Evolutionary conservation across 202 grass and related monocot species (phyloP).

Genomic region (Miscanthus sacchariflorus): DNA sequence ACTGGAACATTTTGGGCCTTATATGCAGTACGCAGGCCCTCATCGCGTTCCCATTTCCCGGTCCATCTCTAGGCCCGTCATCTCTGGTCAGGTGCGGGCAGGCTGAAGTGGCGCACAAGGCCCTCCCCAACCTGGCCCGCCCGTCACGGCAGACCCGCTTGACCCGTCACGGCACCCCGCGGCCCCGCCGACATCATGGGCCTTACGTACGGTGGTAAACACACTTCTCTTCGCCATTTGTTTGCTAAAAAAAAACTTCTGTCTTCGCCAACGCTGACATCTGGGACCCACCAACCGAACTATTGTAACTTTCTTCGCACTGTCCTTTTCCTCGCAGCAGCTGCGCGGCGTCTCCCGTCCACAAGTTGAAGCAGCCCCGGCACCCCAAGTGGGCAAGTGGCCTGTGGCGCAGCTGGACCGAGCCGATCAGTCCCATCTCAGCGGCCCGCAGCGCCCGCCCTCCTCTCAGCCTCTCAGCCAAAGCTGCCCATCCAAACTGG

Average conservation of each 20-base stretch:
- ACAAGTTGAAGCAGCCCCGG: not conserved
- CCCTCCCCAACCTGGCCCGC: not conserved
- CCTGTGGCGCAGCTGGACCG: not conserved
- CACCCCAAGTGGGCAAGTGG: not conserved
- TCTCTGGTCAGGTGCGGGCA: not conserved
- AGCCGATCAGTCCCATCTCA: not conserved
- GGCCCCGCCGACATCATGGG: slow-evolving; percentile 4
- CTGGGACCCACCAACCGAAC: not conserved
- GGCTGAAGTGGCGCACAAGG: not conserved
- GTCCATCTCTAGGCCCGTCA: not conserved
- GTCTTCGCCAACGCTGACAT: not conserved
- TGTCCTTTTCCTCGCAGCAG: not conserved
- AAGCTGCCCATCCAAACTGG: not conserved
- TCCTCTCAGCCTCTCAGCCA: slow-evolving; percentile 20
- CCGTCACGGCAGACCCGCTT: not conserved
- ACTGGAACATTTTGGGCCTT: not conserved
- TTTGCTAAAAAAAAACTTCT: not conserved
- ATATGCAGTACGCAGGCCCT: not conserved
- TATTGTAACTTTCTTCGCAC: not conserved
- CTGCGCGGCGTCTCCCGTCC: slow-evolving; percentile 18
- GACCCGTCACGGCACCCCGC: not conserved
- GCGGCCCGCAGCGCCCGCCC: not conserved
- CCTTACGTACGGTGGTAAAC: not conserved
- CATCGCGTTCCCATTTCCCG: not conserved
- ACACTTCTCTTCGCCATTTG: too few species aligned